Evolutionary conservation across 345 rosid genomes (phyloP), one percentile per base, ranked within the genome.

Genomic region (Ceriops decandra): DNA sequence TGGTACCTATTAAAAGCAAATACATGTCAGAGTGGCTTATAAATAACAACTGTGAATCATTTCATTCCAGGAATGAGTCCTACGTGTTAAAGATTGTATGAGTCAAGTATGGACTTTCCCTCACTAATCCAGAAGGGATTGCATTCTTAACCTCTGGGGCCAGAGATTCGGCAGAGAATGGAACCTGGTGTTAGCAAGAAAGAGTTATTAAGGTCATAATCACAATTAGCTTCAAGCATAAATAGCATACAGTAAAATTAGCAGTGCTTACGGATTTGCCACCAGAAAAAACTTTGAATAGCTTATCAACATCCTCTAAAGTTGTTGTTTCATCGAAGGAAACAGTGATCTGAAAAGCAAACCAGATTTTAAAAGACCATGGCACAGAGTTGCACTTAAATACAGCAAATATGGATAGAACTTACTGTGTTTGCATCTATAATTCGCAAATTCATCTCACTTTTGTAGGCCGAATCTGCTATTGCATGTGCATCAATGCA

Each of bases 301-400:
- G 97, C 64, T 84, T 82, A 71, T 95, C 93, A 62, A 91, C 92
- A 82, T 95, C 99, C 73, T 87, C 96, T 84, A 95, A 80, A 72
- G 96, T 88, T 36, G 93, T 95, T 74, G 98, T 95, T 79, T 95
- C 99, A 58, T 95, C 99, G 63, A 95, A 95, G 46, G 99, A 62
- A 80, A 86, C 93, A 57, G 99, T 92, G 63, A 95, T 81, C 98
- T 95, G 90, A 32, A 71, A 79, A 66, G 24, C 49, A 78, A 69
- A 72, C 16, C 56, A 38, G 62, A 68, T 46, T 74, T 68, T 67
- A 15, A 59, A 69, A 64, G 33, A 67, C 60, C 49, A 13, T 65
- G 33, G 36, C 38, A 53, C 24, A 57, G 20, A 54, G 24, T 63
- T 35, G 26, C 32, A 51, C 47, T 52, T 38, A 47, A 70, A 17